phyloP scores from a whole-genome alignment of 495 filamentous ascomycete genomes.

The Podospora anserina region DNA sequence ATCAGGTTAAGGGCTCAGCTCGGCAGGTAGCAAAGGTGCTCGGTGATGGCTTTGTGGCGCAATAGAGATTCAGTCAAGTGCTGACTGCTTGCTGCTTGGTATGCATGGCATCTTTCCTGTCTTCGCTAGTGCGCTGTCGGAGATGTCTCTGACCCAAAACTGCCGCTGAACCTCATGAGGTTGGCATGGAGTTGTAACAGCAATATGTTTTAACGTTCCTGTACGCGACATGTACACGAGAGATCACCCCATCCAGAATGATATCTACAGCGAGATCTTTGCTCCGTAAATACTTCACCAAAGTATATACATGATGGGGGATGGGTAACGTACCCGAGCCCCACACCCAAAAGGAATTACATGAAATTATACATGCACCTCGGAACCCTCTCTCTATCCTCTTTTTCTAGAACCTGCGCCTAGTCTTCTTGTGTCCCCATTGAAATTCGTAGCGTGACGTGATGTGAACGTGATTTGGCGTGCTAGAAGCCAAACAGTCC shows the following conservation, averaged over 20 bases:
- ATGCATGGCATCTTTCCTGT: neutral
- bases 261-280: neutral
- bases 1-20: conserved; percentile 4
- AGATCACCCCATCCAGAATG: neutral
- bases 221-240: too few relatives aligned
- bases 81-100: conserved; percentile 1
- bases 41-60: conserved; percentile 16
- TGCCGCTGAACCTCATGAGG: too few relatives aligned
- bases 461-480: neutral
- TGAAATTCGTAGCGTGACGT: neutral
- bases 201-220: too few relatives aligned
- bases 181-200: too few relatives aligned
- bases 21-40: conserved; percentile 13
- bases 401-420: neutral
- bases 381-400: neutral
- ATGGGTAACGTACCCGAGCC: neutral
- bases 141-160: too few relatives aligned
- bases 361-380: neutral
- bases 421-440: neutral
- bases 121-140: neutral
- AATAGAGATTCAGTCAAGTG: conserved; percentile 1
- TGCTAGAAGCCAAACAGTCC: neutral
- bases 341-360: neutral
- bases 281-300: neutral
- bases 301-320: neutral